These are phyloP conservation scores for Cardamine resedifolia DNA, from an alignment of 345 rosid species.

Conservation along the genomic window DNA sequence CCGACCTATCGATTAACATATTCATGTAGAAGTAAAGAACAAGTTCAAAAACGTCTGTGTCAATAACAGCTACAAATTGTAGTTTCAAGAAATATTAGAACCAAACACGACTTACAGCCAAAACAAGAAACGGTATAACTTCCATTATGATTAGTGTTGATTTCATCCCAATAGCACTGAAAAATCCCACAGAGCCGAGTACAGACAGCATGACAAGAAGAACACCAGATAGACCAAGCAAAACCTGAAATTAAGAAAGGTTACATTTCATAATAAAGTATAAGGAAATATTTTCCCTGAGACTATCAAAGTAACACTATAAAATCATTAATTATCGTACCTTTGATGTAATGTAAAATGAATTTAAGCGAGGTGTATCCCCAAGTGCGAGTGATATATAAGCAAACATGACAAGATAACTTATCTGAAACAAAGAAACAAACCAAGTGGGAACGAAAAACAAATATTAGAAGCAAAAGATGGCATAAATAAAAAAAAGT, in stretches of 20 bases:
- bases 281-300: not conserved
- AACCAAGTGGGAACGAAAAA: not conserved
- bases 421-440: conserved; percentile 60
- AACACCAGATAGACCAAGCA: conserved; percentile 96
- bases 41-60: not conserved
- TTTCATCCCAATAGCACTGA: conserved; percentile 92
- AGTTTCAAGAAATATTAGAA: not conserved
- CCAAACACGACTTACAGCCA: conserved; percentile 70
- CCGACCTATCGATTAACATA: conserved; percentile 63
- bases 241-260: conserved; percentile 57
- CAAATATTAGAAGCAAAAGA: not conserved
- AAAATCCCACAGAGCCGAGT: conserved; percentile 92
- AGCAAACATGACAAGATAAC: conserved; percentile 98
- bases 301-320: not conserved
- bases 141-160: conserved; percentile 96
- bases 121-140: conserved; percentile 97
- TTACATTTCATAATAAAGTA: not conserved
- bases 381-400: conserved; percentile 93
- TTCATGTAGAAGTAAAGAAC: not conserved
- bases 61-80: not conserved
- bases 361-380: conserved; percentile 63
- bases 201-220: conserved; percentile 95
- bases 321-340: conserved; percentile 41
- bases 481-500: not conserved
- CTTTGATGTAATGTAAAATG: conserved; percentile 86